Conservation (phyloP, 352 stramenopile species). For the Globisporangium abappressorium region DNA sequence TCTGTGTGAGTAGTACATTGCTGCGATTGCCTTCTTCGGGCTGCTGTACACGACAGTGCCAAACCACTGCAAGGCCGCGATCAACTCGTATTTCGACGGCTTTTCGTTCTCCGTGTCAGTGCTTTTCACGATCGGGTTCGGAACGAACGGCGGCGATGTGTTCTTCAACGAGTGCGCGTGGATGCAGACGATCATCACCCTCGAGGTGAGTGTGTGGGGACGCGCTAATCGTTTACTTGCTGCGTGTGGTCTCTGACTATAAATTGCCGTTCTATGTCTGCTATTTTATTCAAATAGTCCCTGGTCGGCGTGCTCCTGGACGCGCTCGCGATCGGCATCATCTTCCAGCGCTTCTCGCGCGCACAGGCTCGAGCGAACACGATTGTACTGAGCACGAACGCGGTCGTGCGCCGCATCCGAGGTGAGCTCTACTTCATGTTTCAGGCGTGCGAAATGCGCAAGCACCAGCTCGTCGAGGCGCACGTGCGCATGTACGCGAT, state of each 20-base stretch:
- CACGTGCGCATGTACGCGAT: constrained; percentile 94
- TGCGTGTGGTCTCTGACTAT: background rate
- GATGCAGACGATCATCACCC: constrained; percentile 91
- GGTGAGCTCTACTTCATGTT: constrained; percentile 94
- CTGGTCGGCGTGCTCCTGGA: constrained; percentile 91
- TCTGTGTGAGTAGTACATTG: constrained; percentile 48
- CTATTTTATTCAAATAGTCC: constrained; percentile 50
- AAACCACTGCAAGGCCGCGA: constrained; percentile 59
- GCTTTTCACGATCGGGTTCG: constrained; percentile 81
- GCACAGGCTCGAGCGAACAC: constrained; percentile 90
- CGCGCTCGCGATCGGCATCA: constrained; percentile 91
- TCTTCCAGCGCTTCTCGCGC: constrained; percentile 93
- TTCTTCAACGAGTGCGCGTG: constrained; percentile 92
- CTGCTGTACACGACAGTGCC: constrained; percentile 75
- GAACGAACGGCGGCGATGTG: constrained; percentile 70
- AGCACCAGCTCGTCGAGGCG: constrained; percentile 94
- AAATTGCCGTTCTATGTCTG: background rate
- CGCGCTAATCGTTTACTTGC: background rate
- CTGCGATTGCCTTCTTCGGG: constrained; percentile 61
- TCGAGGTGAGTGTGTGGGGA: constrained; percentile 11
- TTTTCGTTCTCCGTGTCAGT: constrained; percentile 84
- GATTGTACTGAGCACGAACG: constrained; percentile 93
- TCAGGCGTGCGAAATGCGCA: constrained; percentile 88
- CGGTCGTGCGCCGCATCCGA: constrained; percentile 85
- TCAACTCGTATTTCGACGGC: constrained; percentile 64